A percentile compares a stretch with the other conserved stretches of the same genome.
These are phyloP conservation scores for Chenopodium berlandieri DNA, from an alignment of 148 eudicot genomes.

Conservation along the genomic window DNA sequence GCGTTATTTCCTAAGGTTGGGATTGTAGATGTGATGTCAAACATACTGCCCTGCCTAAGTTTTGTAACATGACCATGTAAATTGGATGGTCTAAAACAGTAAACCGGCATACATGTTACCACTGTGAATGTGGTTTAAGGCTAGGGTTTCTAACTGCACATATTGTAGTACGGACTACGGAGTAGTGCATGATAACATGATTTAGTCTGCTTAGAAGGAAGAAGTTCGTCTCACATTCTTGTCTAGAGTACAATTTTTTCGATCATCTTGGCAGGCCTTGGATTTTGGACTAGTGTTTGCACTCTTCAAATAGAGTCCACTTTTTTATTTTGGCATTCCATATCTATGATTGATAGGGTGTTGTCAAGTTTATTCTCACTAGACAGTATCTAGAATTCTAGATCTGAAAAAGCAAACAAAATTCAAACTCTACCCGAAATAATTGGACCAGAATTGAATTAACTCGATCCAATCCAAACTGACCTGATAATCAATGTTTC, in stretches of 20 bases:
- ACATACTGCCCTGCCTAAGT: constrained; percentile 16
- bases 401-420: too few relatives aligned
- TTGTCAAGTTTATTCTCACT: too few relatives aligned
- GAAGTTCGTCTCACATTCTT: neutral
- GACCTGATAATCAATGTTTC: too few relatives aligned
- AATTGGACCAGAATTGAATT: too few relatives aligned
- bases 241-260: neutral
- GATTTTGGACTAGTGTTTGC: neutral
- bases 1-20: constrained; percentile 11
- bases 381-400: too few relatives aligned
- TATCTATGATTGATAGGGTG: too few relatives aligned
- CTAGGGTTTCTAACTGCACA: constrained; percentile 27
- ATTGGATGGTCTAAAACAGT: constrained; percentile 13
- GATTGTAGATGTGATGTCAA: constrained; percentile 1
- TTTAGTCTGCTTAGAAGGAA: neutral
- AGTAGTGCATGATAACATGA: neutral
- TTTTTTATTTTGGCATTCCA: too few relatives aligned
- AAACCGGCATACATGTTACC: constrained; percentile 1
- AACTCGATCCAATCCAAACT: too few relatives aligned
- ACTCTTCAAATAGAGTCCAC: neutral
- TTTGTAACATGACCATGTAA: constrained; percentile 21
- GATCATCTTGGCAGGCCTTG: neutral
- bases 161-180: constrained; percentile 14
- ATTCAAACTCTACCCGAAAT: too few relatives aligned
- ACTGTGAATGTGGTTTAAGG: constrained; percentile 10